Percentiles rank a stretch among this genome's conserved stretches.
These are phyloP conservation scores for Podospora appendiculata DNA, from an alignment of 495 filamentous ascomycete genomes.

Conservation along the genomic window DNA sequence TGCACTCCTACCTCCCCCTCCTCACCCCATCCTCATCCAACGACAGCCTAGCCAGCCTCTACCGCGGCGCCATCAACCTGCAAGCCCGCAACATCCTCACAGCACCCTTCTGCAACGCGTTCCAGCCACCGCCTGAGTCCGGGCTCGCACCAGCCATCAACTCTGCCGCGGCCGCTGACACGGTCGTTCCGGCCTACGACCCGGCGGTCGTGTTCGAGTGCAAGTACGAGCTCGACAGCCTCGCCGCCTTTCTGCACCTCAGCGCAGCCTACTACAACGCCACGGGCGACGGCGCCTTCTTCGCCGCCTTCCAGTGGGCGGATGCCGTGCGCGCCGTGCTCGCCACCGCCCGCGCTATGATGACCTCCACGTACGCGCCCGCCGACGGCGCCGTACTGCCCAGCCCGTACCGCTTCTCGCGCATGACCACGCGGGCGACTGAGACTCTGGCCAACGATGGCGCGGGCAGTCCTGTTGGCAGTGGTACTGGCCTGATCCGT, in stretches of 20 bases:
- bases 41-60: conserved; percentile 49
- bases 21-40: conserved; percentile 36
- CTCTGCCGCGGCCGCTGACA: conserved; percentile 8
- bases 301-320: conserved; percentile 44
- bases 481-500: conserved; percentile 55
- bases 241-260: conserved; percentile 58
- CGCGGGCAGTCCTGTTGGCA: conserved; percentile 47
- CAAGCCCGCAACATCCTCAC: conserved; percentile 54
- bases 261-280: conserved; percentile 48
- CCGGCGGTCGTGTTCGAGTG: conserved; percentile 34
- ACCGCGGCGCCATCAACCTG: conserved; percentile 57
- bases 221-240: conserved; percentile 61
- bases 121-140: conserved; percentile 50
- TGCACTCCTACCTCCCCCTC: conserved; percentile 55
- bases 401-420: conserved; percentile 51
- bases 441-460: conserved; percentile 56
- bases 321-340: conserved; percentile 19
- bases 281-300: conserved; percentile 49
- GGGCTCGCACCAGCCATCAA: conserved; percentile 21
- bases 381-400: conserved; percentile 42
- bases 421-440: conserved; percentile 43
- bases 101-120: conserved; percentile 57
- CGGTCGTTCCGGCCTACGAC: conserved; percentile 14
- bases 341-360: conserved; percentile 43
- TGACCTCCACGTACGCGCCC: conserved; percentile 46